Conservation (phyloP, 768 basidiomycete species). For the Roridomyces roridus region DNA sequence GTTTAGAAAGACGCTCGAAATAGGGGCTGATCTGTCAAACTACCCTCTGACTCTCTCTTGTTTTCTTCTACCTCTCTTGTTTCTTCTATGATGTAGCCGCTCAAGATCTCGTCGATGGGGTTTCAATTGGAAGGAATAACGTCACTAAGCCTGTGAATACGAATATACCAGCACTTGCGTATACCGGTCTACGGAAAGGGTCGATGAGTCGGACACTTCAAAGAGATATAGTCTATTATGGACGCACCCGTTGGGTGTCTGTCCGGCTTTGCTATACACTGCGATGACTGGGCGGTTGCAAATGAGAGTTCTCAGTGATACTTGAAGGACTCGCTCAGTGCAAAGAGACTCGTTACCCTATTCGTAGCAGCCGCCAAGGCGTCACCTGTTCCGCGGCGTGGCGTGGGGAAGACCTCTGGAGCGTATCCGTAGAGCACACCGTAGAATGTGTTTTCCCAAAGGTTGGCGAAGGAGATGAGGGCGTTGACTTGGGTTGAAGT, state of each 20-base stretch:
- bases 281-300: slow-evolving; percentile 26
- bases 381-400: slow-evolving; percentile 60
- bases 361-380: slow-evolving; percentile 58
- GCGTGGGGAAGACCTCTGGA: slow-evolving; percentile 63
- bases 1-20: too few relatives aligned
- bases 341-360: slow-evolving; percentile 66
- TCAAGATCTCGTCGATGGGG: too few relatives aligned
- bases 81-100: too few relatives aligned
- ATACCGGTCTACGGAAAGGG: slow-evolving; percentile 17
- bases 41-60: too few relatives aligned
- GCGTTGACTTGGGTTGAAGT: slow-evolving; percentile 40
- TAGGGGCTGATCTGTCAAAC: too few relatives aligned
- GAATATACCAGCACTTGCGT: slow-evolving; percentile 24
- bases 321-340: slow-evolving; percentile 28
- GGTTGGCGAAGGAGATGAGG: slow-evolving; percentile 21
- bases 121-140: slow-evolving; percentile 21
- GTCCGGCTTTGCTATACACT: slow-evolving; percentile 23
- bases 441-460: slow-evolving; percentile 27
- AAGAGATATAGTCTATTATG: too few relatives aligned
- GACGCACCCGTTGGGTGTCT: slow-evolving; percentile 20
- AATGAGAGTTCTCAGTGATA: neutral
- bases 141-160: slow-evolving; percentile 18
- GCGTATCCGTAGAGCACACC: slow-evolving; percentile 48
- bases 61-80: too few relatives aligned
- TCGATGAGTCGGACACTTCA: neutral